phyloP scores from a whole-genome alignment of 2,329 filamentous ascomycete species.

The Clarireedia paspali region DNA sequence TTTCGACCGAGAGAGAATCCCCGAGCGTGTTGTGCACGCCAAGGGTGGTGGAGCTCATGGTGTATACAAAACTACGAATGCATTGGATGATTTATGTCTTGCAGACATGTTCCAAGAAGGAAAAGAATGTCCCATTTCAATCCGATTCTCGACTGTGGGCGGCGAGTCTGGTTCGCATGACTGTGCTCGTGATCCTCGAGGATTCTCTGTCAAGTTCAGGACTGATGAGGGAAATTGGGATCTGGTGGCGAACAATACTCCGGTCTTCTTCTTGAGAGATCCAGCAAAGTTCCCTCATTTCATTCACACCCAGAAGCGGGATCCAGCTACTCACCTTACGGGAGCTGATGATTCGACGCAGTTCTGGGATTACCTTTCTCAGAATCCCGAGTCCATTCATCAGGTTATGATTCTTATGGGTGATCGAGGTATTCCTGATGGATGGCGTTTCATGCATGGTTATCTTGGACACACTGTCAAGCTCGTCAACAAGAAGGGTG shows the following conservation, averaged over 20 bases:
- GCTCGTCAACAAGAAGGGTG: slow-evolving; percentile 45
- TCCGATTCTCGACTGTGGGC: slow-evolving; percentile 69
- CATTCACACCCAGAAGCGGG: slow-evolving; percentile 69
- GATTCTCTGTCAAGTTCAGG: slow-evolving; percentile 66
- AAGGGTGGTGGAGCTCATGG: slow-evolving; percentile 51
- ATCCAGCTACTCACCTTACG: slow-evolving; percentile 60
- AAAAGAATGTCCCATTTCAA: slow-evolving; percentile 59
- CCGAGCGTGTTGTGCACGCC: slow-evolving; percentile 50
- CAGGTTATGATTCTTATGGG: slow-evolving; percentile 52
- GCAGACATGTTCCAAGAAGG: slow-evolving; percentile 50
- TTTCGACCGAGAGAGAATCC: slow-evolving; percentile 53
- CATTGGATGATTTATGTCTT: slow-evolving; percentile 44
- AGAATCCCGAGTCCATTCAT: slow-evolving; percentile 48
- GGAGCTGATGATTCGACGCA: slow-evolving; percentile 49
- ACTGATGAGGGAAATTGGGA: slow-evolving; percentile 71
- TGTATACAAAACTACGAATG: slow-evolving; percentile 44
- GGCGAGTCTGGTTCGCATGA: slow-evolving; percentile 66
- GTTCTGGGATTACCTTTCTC: slow-evolving; percentile 15
- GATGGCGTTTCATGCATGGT: slow-evolving; percentile 46
- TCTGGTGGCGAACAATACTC: slow-evolving; percentile 65
- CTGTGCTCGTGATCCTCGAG: slow-evolving; percentile 63
- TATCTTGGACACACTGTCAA: slow-evolving; percentile 50
- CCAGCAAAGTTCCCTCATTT: slow-evolving; percentile 67
- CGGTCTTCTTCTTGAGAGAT: slow-evolving; percentile 69
- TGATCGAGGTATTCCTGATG: slow-evolving; percentile 47